Evolutionary conservation across 352 stramenopile species (phyloP), one percentile per base, ranked within the genome.

Genomic region (Pythium brachiatum): DNA sequence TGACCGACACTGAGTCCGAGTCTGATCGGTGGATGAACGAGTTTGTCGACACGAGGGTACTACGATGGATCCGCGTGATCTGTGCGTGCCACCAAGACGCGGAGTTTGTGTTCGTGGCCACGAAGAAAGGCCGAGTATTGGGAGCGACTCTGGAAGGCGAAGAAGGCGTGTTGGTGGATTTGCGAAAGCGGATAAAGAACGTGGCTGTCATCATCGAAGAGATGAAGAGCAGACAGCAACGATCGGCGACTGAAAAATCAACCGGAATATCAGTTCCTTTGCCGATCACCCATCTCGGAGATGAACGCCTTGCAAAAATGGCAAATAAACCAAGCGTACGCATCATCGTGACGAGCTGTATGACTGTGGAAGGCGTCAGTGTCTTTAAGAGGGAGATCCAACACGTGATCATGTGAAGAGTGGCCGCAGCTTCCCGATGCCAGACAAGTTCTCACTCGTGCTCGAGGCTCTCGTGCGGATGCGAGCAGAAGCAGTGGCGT

Each of bases 21-120:
- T 2, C 16, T 8, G 18, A 44, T 11, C 12, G 9, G 1, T 9
- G 29, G 1, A 15, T 64, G 31, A 25, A 58, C 16, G 63, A 57
- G 41, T 70, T 57, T 25, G 27, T 65, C 1, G 47, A 64, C 2
- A 25, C 7, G 7, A 39, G 13, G 0, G 16, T 69, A 2, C 12
- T 60, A 8, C 4, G 7, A 8, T 64, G 62, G 55, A 34, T 69
- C 21, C 62, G 56, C 12, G 20, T 56, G 2, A 64, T 69, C 7
- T 32, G 36, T 15, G 50, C 56, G 3, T 36, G 23, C 0, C 39
- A 64, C 13, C 50, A 47, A 2, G 62, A 69, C 2, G 47, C 62
- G 18, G 56, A 69, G 48, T 64, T 69, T 52, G 51, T 53, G 15
- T 56, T 69, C 15, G 34, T 69, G 15, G 55, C 18, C 0, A 69